Conservation (phyloP, 2,329 filamentous ascomycete species). For the Alternaria alternata region DNA sequence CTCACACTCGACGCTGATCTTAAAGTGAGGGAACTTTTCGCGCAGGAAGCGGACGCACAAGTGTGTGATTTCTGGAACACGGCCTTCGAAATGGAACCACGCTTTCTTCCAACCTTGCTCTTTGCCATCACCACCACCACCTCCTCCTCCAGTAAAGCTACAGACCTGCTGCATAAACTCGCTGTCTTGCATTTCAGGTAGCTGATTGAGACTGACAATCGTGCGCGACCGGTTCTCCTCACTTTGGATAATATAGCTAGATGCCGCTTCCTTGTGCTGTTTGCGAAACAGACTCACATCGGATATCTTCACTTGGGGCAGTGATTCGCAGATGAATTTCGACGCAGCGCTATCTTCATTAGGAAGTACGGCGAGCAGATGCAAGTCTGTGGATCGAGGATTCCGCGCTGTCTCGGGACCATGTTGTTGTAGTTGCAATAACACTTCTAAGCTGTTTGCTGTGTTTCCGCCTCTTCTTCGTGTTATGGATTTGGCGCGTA, state of each 20-base stretch:
- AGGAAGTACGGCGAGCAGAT: conserved; percentile 62
- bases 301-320: conserved; percentile 60
- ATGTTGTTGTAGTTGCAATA: conserved; percentile 62
- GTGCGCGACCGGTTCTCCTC: conserved; percentile 68
- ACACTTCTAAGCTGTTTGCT: conserved; percentile 74
- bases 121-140: neutral
- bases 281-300: conserved; percentile 67
- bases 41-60: conserved; percentile 67
- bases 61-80: conserved; percentile 68
- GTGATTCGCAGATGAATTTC: conserved; percentile 62
- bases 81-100: conserved; percentile 81
- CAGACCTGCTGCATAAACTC: conserved; percentile 61
- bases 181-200: conserved; percentile 70
- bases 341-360: conserved; percentile 50
- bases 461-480: conserved; percentile 76
- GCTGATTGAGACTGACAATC: conserved; percentile 73
- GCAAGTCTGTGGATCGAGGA: conserved; percentile 28
- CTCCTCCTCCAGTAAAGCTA: neutral
- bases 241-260: conserved; percentile 74
- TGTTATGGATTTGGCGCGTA: conserved; percentile 68
- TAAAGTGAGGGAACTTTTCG: conserved; percentile 47
- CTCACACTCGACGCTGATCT: conserved; percentile 75
- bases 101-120: conserved; percentile 5
- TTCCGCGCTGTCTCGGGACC: neutral
- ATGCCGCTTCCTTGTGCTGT: conserved; percentile 63